These are phyloP conservation scores for Magnusiomyces clavatus DNA, from an alignment of 1,139 yeast species.

Conservation along the genomic window DNA sequence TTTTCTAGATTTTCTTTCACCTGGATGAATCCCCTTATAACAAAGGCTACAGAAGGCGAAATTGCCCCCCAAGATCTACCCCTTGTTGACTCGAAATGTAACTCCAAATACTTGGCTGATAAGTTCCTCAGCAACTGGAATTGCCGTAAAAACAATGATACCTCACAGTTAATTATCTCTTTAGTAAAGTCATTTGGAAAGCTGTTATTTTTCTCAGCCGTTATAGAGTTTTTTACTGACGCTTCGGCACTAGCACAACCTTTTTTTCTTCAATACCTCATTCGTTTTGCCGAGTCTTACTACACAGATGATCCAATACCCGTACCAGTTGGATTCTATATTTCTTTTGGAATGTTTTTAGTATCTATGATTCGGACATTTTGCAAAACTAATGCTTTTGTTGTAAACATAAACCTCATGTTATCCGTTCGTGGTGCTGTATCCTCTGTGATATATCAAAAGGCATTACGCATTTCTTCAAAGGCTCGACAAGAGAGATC, in stretches of 20 bases:
- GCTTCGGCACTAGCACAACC: constrained; percentile 71
- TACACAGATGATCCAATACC: constrained; percentile 35
- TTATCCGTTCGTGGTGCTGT: constrained; percentile 47
- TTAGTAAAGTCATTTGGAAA: constrained; percentile 57
- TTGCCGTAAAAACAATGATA: constrained; percentile 33
- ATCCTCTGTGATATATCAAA: constrained; percentile 67
- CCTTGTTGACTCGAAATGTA: constrained; percentile 56
- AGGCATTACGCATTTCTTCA: constrained; percentile 68
- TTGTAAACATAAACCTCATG: constrained; percentile 36
- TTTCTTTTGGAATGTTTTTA: constrained; percentile 71
- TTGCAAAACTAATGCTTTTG: constrained; percentile 64
- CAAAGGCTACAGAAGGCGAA: constrained; percentile 59
- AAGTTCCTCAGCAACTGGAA: constrained; percentile 53
- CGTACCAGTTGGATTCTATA: constrained; percentile 67
- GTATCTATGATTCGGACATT: constrained; percentile 76
- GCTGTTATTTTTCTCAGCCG: constrained; percentile 55
- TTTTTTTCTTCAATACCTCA: constrained; percentile 62
- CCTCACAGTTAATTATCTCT: constrained; percentile 57
- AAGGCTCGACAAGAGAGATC: constrained; percentile 70
- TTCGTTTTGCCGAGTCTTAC: constrained; percentile 73
- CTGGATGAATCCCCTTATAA: constrained; percentile 87
- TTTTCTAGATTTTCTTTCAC: constrained; percentile 69
- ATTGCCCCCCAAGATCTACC: constrained; percentile 73
- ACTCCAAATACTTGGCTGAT: constrained; percentile 42
- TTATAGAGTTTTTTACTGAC: constrained; percentile 66